phyloP scores from a whole-genome alignment of 208 protist species.

The Acanthamoeba lenticulata region DNA sequence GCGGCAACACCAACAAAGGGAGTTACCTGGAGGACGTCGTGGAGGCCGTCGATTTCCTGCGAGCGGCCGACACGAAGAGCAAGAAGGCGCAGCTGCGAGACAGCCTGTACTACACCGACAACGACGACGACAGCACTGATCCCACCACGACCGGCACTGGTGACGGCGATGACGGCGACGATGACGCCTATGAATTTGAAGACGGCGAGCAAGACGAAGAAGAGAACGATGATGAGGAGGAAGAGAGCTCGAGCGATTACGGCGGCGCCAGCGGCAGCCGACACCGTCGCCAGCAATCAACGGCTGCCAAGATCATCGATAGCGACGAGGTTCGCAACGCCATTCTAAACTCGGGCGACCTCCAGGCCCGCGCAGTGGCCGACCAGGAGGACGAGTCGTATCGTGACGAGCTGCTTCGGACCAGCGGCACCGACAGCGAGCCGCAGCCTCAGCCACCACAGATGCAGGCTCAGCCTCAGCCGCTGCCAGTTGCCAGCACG shows the following conservation, averaged over 20 bases:
- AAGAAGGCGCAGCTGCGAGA: slow-evolving; percentile 26
- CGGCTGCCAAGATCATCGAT: too few relatives aligned
- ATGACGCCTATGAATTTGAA: background rate
- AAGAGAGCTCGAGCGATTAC: background rate
- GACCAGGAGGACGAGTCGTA: slow-evolving; percentile 39
- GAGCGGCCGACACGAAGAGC: slow-evolving; percentile 38
- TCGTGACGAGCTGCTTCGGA: background rate
- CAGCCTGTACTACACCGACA: slow-evolving; percentile 49
- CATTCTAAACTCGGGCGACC: background rate
- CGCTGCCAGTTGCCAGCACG: background rate
- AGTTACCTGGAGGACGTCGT: slow-evolving; percentile 31
- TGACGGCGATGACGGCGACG: background rate
- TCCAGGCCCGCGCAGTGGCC: background rate
- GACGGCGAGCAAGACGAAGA: background rate
- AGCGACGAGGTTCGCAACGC: background rate
- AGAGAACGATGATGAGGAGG: background rate
- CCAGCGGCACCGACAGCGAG: background rate
- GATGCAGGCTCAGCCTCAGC: background rate
- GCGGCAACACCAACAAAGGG: background rate
- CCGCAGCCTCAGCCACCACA: background rate
- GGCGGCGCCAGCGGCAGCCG: background rate
- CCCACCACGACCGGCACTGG: background rate
- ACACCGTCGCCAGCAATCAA: background rate
- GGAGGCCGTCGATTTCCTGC: background rate
- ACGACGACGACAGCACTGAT: background rate